These are phyloP conservation scores for Aspergillus udagawae DNA, from an alignment of 2,329 filamentous ascomycete genomes.

Conservation along the genomic window DNA sequence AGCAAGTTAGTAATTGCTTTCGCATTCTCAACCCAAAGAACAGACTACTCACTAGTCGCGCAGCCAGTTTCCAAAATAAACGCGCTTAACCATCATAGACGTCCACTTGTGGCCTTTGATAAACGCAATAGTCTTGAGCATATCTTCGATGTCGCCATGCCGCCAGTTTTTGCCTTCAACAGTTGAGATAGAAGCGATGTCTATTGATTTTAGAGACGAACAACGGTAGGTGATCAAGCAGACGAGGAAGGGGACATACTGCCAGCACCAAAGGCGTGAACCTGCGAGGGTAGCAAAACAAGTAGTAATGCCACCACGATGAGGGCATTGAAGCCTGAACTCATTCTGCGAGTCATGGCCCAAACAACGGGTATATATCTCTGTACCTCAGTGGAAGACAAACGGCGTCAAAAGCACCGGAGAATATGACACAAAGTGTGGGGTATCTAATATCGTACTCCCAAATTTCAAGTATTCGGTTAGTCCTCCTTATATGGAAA, in stretches of 20 bases:
- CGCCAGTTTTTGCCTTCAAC: conserved; percentile 51
- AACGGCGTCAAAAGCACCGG: background rate
- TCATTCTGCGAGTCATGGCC: conserved; percentile 14
- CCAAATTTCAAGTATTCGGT: background rate
- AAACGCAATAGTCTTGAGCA: conserved; percentile 72
- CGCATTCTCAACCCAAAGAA: background rate
- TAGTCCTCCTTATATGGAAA: background rate
- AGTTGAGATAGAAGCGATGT: conserved; percentile 48
- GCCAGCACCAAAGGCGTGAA: conserved; percentile 43
- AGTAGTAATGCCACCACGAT: conserved; percentile 35
- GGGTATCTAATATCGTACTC: too few relatives aligned
- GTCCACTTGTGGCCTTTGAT: conserved; percentile 82
- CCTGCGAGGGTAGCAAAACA: conserved; percentile 35
- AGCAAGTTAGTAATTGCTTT: background rate
- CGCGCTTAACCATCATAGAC: conserved; percentile 69
- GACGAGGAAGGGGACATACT: conserved; percentile 28
- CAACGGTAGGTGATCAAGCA: background rate
- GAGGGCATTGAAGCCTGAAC: conserved; percentile 28
- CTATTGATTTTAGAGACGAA: conserved; percentile 20
- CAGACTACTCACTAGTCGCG: conserved; percentile 61
- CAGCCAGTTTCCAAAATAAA: conserved; percentile 85
- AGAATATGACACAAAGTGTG: background rate
- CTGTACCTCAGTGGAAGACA: background rate
- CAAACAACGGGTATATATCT: background rate
- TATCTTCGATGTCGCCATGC: conserved; percentile 71